Evolutionary conservation across 345 rosid species (phyloP).

Genomic region (Dovyalis caffra): DNA sequence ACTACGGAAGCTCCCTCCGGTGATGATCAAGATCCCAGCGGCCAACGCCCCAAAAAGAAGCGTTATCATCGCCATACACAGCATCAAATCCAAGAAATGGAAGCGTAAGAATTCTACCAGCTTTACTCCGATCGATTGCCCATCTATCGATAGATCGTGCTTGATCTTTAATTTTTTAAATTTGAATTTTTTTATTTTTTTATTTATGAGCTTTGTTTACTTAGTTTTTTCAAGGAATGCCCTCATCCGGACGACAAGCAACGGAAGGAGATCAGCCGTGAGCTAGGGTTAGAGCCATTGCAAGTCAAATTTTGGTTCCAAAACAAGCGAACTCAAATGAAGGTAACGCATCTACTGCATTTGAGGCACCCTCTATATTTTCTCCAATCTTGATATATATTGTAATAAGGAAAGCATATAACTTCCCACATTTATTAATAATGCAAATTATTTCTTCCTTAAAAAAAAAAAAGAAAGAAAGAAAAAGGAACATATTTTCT

Average conservation of each 20-base stretch:
- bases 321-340: constrained; percentile 96
- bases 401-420: neutral
- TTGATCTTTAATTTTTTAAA: neutral
- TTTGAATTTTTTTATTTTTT: neutral
- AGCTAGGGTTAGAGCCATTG: constrained; percentile 72
- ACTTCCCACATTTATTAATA: neutral
- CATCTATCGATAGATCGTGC: neutral
- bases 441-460: neutral
- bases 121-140: neutral
- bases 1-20: constrained; percentile 57
- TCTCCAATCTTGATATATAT: neutral
- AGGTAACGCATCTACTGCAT: constrained; percentile 43
- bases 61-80: constrained; percentile 96
- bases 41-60: constrained; percentile 66
- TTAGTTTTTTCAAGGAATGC: constrained; percentile 86
- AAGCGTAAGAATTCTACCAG: constrained; percentile 52
- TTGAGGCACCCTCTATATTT: neutral
- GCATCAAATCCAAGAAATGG: constrained; percentile 93
- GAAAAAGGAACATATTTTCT: no score
- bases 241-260: constrained; percentile 98
- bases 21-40: constrained; percentile 71
- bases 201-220: neutral
- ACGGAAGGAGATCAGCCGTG: constrained; percentile 79
- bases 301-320: constrained; percentile 99
- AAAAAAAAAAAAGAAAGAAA: neutral